Base-by-base conservation (phyloP, 1,139 yeast species). In the Candida buenavistaensis region DNA sequence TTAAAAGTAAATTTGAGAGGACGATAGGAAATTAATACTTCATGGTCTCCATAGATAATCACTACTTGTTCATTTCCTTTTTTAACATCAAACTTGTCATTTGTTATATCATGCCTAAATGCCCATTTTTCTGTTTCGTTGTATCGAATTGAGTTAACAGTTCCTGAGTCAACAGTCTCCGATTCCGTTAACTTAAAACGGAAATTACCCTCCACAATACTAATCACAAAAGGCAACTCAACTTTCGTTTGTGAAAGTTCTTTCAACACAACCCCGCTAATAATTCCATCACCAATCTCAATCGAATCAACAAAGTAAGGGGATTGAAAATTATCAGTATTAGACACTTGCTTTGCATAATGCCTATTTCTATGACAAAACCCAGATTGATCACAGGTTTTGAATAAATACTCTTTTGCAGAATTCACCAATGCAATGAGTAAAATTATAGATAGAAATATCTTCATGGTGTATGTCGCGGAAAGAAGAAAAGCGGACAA, bases 331-430 rank as follows among this genome's bases (percentile, higher is more conserved):
- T 29, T 14, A 16, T 49, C 51, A 2, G 37, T 35, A 2, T 53
- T 44, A 5, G 52, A 48, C 1, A 54, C 43, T 33, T 69, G 59
- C 11, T 55, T 51, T 2, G 94, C 92, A 55, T 75, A 89, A 41
- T 78, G 78, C 35, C 94, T 64, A 51, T 92, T 88, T 53, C 98
- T 71, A 33, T 73, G 64, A 55, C 98, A 92, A 55, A 92, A 90
- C 6, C 97, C 95, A 14, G 90, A 76, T 48, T 85, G 82, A 8
- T 69, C 79, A 61, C 98, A 92, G 11, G 74, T 78, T 57, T 87
- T 86, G 67, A 90, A 86, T 39, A 89, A 60, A 49, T 81, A 78
- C 9, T 75, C 76, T 55, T 87, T 83, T 16, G 80, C 92, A 1
- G 81, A 81, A 6, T 43, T 16, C 5, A 40, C 56, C 4, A 37